These are phyloP conservation scores for Euphorbia schlechtendalii DNA, from an alignment of 441 rosid species.

Conservation along the genomic window DNA sequence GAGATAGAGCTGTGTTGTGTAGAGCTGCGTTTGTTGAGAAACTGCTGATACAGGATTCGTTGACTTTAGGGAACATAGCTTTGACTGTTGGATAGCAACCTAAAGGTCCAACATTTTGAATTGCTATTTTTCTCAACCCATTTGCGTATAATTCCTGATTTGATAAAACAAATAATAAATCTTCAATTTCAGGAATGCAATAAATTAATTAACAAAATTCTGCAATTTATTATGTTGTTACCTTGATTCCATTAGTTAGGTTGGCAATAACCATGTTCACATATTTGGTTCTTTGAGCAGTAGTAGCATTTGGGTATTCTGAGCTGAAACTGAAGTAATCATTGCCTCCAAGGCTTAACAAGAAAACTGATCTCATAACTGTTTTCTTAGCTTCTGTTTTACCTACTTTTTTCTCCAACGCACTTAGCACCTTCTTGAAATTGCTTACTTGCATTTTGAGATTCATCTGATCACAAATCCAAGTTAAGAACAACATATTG, in stretches of 20 bases:
- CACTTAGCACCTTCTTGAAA: constrained; percentile 18
- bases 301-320: constrained; percentile 9
- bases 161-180: neutral
- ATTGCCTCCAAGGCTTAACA: constrained; percentile 26
- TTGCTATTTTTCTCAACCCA: constrained; percentile 27
- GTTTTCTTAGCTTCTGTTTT: constrained; percentile 10
- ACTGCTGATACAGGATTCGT: constrained; percentile 10
- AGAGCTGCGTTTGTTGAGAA: constrained; percentile 10
- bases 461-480: constrained; percentile 14
- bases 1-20: constrained; percentile 23
- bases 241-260: constrained; percentile 20
- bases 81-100: constrained; percentile 20
- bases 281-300: constrained; percentile 5
- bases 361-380: constrained; percentile 18
- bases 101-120: constrained; percentile 25
- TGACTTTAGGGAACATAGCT: constrained; percentile 1
- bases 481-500: neutral
- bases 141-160: constrained; percentile 22
- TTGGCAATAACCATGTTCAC: constrained; percentile 20
- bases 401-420: constrained; percentile 18
- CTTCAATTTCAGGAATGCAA: neutral
- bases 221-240: neutral
- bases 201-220: neutral
- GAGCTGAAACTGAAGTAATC: constrained; percentile 19
- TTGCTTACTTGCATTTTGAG: constrained; percentile 18